Evolutionary conservation across 306 rosid genomes (phyloP).

Genomic region (Alnus glutinosa): DNA sequence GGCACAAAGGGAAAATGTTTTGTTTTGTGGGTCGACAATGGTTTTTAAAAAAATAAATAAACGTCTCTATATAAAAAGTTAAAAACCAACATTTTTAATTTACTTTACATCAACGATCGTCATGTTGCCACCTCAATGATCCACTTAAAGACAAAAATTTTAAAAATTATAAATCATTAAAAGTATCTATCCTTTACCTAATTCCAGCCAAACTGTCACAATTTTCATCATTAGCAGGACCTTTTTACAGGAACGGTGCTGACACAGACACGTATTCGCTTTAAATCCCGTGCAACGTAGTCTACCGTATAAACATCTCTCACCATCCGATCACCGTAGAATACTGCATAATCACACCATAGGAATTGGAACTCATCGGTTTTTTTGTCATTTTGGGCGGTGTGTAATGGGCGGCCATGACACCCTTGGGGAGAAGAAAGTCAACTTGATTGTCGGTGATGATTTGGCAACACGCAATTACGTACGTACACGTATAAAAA

Average conservation of each 20-base stretch:
- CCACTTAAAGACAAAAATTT: no score
- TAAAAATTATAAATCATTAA: no score
- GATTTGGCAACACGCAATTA: background rate
- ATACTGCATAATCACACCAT: no score
- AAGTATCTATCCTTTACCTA: background rate
- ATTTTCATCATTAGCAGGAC: background rate
- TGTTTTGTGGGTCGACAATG: no score
- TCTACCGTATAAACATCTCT: background rate
- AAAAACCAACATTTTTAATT: no score
- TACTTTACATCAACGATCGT: no score
- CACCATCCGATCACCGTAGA: background rate
- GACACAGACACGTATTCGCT: slow-evolving; percentile 19
- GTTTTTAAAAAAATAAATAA: no score
- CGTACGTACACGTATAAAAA: background rate
- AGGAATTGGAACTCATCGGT: no score
- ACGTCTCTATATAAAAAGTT: no score
- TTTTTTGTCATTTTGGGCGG: background rate
- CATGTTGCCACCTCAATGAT: no score
- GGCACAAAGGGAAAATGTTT: no score
- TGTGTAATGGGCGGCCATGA: background rate
- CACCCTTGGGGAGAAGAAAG: background rate
- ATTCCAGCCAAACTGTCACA: background rate
- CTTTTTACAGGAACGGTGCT: slow-evolving; percentile 5
- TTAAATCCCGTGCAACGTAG: no score
- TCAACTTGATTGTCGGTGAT: slow-evolving; percentile 42